Base-by-base conservation (phyloP, 2,329 filamentous ascomycete species). In the Aspergillus sp. region DNA sequence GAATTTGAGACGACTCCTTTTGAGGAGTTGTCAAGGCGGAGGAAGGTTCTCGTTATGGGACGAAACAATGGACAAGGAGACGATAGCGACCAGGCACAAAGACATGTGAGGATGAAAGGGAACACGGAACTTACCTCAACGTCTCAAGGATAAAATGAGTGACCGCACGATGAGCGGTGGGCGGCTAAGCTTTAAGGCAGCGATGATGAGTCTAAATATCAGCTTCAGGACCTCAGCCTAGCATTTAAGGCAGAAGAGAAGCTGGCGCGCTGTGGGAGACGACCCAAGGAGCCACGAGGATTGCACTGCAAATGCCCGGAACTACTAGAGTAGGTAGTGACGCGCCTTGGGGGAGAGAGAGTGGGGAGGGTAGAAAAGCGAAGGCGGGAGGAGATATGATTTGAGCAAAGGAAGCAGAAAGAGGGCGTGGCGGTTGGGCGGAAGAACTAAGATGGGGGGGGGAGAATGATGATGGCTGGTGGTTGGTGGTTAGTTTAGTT, bases 401-500 rank as follows among this genome's bases (percentile, higher is more conserved):
- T 23, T 23, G 48, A 41, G 58, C 39, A 41, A 44, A 38, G 10
- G 27, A 41, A 49, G 57, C 59, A 54, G 54, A 57, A 59, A 63
- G 32, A 62, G 58, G 61, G 61, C 62, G 66, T 62, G 62, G 66
- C 64, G 32, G 64, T 65, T 64, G 64, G 62, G 64, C 60, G 63
- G 58, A 17, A 62, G 59, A 58, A 64, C 53, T 42, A 42, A 32
- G 54, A 59, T 58, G 61, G 58, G 50, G 54, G 54, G 17, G 54
- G 17, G 30, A 25, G n/a, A 5, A 36, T 38, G 50, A 30, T 21
- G 15, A 15, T 54, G 52, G 32, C 30, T 23, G 36, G 38, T 39
- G 19, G 41, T 21, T 44, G 41, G 41, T 23, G 19, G 41, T 21
- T 19, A 4, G 41, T 27, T 27, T 27, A 27, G 25, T 44, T 44